Conservation (phyloP, 2,329 filamentous ascomycete species). For the Metarhizium brunneum region DNA sequence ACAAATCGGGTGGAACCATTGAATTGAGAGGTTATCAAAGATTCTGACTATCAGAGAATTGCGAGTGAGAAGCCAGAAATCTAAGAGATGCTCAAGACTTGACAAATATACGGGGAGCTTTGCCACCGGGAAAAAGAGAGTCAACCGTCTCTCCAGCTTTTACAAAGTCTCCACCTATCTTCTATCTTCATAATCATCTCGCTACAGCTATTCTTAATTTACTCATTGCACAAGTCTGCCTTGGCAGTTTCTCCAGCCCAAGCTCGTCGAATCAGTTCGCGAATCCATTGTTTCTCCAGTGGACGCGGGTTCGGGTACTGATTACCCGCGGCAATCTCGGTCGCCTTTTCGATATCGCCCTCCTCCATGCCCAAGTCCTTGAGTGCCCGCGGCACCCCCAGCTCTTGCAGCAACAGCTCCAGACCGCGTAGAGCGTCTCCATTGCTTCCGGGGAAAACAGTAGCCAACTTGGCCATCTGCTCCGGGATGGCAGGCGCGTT, state of each 20-base stretch:
- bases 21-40: too few species aligned
- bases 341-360: slow-evolving; percentile 49
- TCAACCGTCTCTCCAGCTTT: too few species aligned
- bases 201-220: too few species aligned
- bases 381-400: slow-evolving; percentile 42
- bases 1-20: too few species aligned
- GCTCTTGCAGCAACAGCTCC: slow-evolving; percentile 43
- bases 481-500: slow-evolving; percentile 46
- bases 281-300: slow-evolving; percentile 40
- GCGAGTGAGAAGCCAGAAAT: too few species aligned
- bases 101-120: too few species aligned
- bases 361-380: slow-evolving; percentile 51
- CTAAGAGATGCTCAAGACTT: too few species aligned
- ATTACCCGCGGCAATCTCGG: slow-evolving; percentile 47
- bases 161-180: too few species aligned
- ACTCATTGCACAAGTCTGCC: neutral
- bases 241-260: slow-evolving; percentile 50
- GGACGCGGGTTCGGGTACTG: slow-evolving; percentile 50
- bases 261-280: slow-evolving; percentile 48
- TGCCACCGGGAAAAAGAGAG: too few species aligned
- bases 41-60: too few species aligned
- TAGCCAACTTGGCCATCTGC: slow-evolving; percentile 42
- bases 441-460: slow-evolving; percentile 43
- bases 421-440: slow-evolving; percentile 49
- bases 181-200: too few species aligned